Evolutionary conservation across 1,139 yeast species (phyloP).

Genomic region (Blastobotrys niveus): DNA sequence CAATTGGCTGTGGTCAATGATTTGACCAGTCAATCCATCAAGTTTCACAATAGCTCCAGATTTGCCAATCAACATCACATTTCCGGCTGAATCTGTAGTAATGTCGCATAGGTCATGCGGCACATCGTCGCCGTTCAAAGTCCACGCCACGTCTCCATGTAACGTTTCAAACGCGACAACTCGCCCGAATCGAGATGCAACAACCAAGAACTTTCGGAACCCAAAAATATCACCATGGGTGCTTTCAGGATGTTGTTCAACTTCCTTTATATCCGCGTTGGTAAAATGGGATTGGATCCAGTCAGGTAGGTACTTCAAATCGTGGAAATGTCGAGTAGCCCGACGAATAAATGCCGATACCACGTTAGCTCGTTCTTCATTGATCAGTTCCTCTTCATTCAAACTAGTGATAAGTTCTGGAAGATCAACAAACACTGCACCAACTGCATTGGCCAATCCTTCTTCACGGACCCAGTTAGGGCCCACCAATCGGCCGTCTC

Average conservation of each 20-base stretch:
- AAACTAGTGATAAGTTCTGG: constrained; percentile 33
- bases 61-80: constrained; percentile 16
- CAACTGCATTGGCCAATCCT: constrained; percentile 39
- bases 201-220: constrained; percentile 43
- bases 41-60: constrained; percentile 21
- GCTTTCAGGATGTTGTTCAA: constrained; percentile 8
- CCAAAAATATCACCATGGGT: constrained; percentile 42
- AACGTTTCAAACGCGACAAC: constrained; percentile 43
- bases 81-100: too few species aligned
- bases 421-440: constrained; percentile 39
- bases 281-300: constrained; percentile 12
- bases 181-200: constrained; percentile 41
- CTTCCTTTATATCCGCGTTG: constrained; percentile 7
- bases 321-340: constrained; percentile 37
- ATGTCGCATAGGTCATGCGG: too few species aligned
- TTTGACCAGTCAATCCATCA: constrained; percentile 24
- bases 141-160: constrained; percentile 42
- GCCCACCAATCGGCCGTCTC: constrained; percentile 10
- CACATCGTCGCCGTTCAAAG: constrained; percentile 29
- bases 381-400: constrained; percentile 37
- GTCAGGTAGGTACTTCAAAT: constrained; percentile 18
- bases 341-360: constrained; percentile 43
- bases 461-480: constrained; percentile 45
- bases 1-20: constrained; percentile 17
- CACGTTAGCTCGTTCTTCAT: constrained; percentile 38